A percentile compares a stretch with the other conserved stretches of the same genome.
These are phyloP conservation scores for Teratosphaeria zuluensis DNA, from an alignment of 2,329 filamentous ascomycete species.

Conservation along the genomic window DNA sequence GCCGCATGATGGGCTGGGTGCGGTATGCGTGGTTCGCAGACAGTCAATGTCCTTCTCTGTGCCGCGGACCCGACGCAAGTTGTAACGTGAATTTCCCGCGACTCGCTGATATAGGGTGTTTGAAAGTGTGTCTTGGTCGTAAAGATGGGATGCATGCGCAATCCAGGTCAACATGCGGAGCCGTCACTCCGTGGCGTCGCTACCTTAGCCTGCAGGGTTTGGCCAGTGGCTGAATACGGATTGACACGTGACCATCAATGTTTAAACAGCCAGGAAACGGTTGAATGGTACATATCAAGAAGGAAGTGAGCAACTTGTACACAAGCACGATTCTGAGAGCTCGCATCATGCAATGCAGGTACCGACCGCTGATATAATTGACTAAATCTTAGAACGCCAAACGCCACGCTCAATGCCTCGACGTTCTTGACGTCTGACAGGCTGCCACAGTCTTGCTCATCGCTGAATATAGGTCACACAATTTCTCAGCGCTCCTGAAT, in stretches of 20 bases:
- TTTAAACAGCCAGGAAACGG: not conserved
- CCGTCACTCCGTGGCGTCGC: not conserved
- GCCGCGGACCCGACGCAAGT: not conserved
- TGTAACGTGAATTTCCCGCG: no score
- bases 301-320: no score
- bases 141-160: not conserved
- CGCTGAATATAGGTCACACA: not conserved
- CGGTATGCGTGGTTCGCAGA: not conserved
- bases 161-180: not conserved
- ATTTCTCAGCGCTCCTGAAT: not conserved
- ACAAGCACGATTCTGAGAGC: not conserved
- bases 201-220: not conserved
- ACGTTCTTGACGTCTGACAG: not conserved
- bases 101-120: no score
- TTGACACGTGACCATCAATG: not conserved
- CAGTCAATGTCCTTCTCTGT: not conserved
- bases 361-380: not conserved
- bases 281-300: not conserved
- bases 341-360: not conserved
- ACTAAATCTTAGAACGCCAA: not conserved
- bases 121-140: not conserved
- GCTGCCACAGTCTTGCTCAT: not conserved
- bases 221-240: not conserved
- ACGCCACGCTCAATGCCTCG: not conserved
- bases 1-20: conserved; percentile 11